A percentile compares a stretch with the other conserved stretches of the same genome.
These are phyloP conservation scores for Alternaria gaisen DNA, from an alignment of 2,329 filamentous ascomycete species.

Conservation along the genomic window DNA sequence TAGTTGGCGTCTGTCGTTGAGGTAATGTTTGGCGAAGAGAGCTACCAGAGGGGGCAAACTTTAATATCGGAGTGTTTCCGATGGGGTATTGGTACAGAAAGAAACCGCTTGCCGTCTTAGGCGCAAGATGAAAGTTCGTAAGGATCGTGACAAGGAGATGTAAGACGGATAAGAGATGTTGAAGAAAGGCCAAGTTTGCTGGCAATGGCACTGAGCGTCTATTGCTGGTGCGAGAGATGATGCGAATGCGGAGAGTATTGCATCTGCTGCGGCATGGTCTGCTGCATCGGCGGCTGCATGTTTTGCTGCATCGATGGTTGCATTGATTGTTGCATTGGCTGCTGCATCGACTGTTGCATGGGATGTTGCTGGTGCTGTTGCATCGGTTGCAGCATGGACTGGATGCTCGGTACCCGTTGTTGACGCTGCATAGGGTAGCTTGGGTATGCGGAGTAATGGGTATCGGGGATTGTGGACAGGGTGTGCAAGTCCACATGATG, in stretches of 20 bases:
- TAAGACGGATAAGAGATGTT: constrained; percentile 20
- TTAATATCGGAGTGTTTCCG: constrained; percentile 12
- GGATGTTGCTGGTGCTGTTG: background rate
- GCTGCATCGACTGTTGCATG: constrained; percentile 14
- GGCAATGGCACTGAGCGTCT: constrained; percentile 7
- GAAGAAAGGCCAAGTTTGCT: constrained; percentile 22
- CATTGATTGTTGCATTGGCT: constrained; percentile 14
- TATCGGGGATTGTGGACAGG: constrained; percentile 32
- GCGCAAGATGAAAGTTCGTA: constrained; percentile 18
- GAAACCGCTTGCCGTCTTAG: constrained; percentile 4
- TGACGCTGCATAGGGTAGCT: constrained; percentile 35
- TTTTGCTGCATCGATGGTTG: constrained; percentile 16
- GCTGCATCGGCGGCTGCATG: constrained; percentile 10
- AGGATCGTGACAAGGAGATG: constrained; percentile 28
- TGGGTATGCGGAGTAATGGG: constrained; percentile 30
- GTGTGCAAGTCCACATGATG: constrained; percentile 39
- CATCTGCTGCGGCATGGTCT: constrained; percentile 22
- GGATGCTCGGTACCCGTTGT: constrained; percentile 51
- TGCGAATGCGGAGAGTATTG: constrained; percentile 28
- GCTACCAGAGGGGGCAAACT: constrained; percentile 2
- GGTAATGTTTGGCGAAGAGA: constrained; percentile 7
- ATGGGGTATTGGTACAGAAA: constrained; percentile 19
- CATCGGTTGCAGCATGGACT: constrained; percentile 48
- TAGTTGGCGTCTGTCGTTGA: constrained; percentile 4
- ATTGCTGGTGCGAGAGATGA: constrained; percentile 30